A percentile compares a stretch with the other conserved stretches of the same genome.
Evolutionary conservation across 768 basidiomycete species (phyloP).

Genomic region (Hemileccinum rubropunctum): DNA sequence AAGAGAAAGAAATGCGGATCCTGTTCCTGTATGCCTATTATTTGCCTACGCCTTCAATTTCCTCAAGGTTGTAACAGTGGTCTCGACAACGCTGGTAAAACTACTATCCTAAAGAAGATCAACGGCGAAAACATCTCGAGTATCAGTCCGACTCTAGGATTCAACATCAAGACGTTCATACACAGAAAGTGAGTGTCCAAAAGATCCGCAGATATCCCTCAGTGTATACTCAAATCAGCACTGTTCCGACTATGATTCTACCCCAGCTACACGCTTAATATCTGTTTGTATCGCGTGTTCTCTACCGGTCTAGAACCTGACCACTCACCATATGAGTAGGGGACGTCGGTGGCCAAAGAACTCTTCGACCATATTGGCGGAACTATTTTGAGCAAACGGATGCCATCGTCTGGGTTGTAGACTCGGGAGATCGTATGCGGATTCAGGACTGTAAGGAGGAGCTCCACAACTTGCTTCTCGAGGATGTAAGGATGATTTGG

Average conservation of each 20-base stretch:
- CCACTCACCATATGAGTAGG: slow-evolving; percentile 80
- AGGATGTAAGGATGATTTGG: slow-evolving; percentile 67
- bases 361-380: slow-evolving; percentile 95
- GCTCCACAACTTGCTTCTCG: slow-evolving; percentile 78
- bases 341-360: slow-evolving; percentile 98
- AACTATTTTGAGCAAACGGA: slow-evolving; percentile 99
- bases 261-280: slow-evolving; percentile 40
- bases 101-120: slow-evolving; percentile 93
- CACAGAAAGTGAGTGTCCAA: slow-evolving; percentile 71
- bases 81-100: slow-evolving; percentile 98
- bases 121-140: slow-evolving; percentile 87
- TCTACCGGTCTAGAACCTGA: slow-evolving; percentile 42
- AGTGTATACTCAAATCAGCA: slow-evolving; percentile 16
- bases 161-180: slow-evolving; percentile 97
- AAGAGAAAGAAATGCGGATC: slow-evolving; percentile 95
- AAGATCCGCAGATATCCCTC: slow-evolving; percentile 15
- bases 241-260: slow-evolving; percentile 26
- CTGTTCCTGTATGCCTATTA: slow-evolving; percentile 72
- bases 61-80: slow-evolving; percentile 54
- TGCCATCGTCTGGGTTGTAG: slow-evolving; percentile 98
- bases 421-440: slow-evolving; percentile 88
- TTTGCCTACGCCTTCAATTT: slow-evolving; percentile 4
- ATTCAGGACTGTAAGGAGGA: slow-evolving; percentile 90
- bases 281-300: slow-evolving; percentile 31
- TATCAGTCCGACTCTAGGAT: slow-evolving; percentile 93